Percentiles rank a stretch among this genome's conserved stretches.
Conservation (phyloP, 306 rosid genomes). For the Lathyrus tuberosus region DNA sequence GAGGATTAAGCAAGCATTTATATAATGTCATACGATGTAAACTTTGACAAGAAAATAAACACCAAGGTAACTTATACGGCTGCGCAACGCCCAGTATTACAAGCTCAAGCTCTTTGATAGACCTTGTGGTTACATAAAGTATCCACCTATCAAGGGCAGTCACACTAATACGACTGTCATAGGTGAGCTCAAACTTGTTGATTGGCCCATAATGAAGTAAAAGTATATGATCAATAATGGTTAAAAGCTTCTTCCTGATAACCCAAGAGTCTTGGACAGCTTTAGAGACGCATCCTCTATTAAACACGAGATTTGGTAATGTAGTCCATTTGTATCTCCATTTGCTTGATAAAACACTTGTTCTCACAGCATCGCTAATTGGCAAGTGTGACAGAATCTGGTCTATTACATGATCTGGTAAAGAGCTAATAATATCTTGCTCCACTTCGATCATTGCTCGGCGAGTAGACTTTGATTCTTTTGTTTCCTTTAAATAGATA, state of each 20-base stretch:
- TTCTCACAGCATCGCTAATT: constrained; percentile 57
- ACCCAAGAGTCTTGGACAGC: not conserved
- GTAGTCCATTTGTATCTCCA: constrained; percentile 66
- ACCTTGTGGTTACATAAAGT: not conserved
- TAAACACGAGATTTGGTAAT: constrained; percentile 56
- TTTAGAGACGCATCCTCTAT: constrained; percentile 27
- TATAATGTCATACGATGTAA: not conserved
- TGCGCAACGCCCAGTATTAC: not conserved
- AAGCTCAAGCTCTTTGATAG: not conserved
- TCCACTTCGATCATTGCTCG: constrained; percentile 30
- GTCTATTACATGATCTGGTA: constrained; percentile 55
- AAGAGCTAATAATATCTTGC: constrained; percentile 53
- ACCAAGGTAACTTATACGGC: not conserved
- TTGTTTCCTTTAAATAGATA: constrained; percentile 28
- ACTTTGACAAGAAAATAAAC: not conserved
- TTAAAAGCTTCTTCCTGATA: not conserved
- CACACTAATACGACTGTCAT: too few species aligned
- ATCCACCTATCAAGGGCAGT: not conserved
- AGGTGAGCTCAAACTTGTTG: too few species aligned
- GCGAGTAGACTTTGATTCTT: constrained; percentile 36
- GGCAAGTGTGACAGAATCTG: constrained; percentile 49
- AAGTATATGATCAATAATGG: not conserved
- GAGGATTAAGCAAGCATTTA: not conserved
- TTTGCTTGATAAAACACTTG: constrained; percentile 63
- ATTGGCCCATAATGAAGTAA: not conserved